Evolutionary conservation across 2,329 filamentous ascomycete genomes (phyloP).

Genomic region (Harringtonia aguacate): DNA sequence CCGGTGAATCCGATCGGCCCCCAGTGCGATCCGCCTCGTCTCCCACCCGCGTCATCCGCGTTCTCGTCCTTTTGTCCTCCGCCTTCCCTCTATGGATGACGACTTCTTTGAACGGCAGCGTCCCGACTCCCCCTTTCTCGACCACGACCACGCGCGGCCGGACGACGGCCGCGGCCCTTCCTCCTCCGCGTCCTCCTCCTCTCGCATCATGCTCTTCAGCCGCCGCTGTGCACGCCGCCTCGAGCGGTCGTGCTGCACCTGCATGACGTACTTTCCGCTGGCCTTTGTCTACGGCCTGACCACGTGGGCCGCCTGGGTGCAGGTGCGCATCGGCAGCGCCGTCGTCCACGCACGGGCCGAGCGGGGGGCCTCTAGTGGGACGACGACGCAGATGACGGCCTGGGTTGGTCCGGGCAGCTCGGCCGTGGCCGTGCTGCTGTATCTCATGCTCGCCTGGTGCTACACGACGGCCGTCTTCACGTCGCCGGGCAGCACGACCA

Average conservation of each 20-base stretch:
- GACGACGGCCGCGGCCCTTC: neutral
- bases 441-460: constrained; percentile 70
- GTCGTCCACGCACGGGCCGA: constrained; percentile 30
- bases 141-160: neutral
- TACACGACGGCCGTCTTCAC: constrained; percentile 94
- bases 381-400: neutral
- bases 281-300: constrained; percentile 80
- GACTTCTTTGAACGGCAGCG: too few relatives aligned
- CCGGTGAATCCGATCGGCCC: neutral
- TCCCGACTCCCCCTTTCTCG: too few relatives aligned
- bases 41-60: neutral
- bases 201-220: constrained; percentile 30
- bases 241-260: constrained; percentile 75
- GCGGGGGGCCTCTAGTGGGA: neutral
- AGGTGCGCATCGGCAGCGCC: constrained; percentile 60
- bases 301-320: constrained; percentile 90
- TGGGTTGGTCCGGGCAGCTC: constrained; percentile 26
- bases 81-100: too few relatives aligned
- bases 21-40: neutral
- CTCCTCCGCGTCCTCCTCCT: neutral
- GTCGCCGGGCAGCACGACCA: constrained; percentile 63
- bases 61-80: too few relatives aligned
- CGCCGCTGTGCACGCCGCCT: constrained; percentile 56
- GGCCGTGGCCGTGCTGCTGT: constrained; percentile 58
- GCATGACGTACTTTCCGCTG: constrained; percentile 76